phyloP scores from a whole-genome alignment of 331 rosid species.

The Arachis monticola region DNA sequence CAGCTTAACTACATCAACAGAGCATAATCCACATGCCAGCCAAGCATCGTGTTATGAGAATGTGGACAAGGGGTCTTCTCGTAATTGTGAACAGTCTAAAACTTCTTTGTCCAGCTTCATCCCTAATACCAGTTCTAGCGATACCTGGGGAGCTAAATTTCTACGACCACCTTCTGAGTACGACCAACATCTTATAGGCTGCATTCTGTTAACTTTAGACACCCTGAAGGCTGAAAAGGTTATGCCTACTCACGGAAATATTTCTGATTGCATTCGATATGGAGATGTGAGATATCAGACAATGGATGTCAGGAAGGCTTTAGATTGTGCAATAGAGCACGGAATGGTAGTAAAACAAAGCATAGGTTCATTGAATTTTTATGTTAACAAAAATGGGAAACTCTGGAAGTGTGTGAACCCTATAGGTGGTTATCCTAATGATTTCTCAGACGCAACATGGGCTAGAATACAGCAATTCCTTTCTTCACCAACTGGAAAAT shows the following conservation, averaged over 20 bases:
- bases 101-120: constrained; percentile 37
- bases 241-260: constrained; percentile 73
- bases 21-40: constrained; percentile 40
- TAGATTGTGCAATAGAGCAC: constrained; percentile 66
- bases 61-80: constrained; percentile 48
- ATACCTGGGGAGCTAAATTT: constrained; percentile 56
- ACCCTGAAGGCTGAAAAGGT: constrained; percentile 68
- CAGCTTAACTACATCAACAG: constrained; percentile 37
- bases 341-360: constrained; percentile 56
- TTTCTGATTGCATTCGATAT: constrained; percentile 65
- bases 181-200: constrained; percentile 62
- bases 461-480: constrained; percentile 57
- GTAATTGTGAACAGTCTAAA: constrained; percentile 35
- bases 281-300: constrained; percentile 66
- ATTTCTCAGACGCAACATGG: constrained; percentile 58
- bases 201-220: constrained; percentile 62
- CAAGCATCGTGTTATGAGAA: constrained; percentile 48
- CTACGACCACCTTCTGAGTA: constrained; percentile 55
- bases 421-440: constrained; percentile 52
- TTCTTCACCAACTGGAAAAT: constrained; percentile 60
- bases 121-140: constrained; percentile 42
- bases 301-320: constrained; percentile 68
- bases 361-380: constrained; percentile 59
- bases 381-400: constrained; percentile 58
- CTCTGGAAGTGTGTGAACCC: constrained; percentile 79